Base-by-base conservation (phyloP, 1,284 basidiomycete genomes). In the Boletus mariae region DNA sequence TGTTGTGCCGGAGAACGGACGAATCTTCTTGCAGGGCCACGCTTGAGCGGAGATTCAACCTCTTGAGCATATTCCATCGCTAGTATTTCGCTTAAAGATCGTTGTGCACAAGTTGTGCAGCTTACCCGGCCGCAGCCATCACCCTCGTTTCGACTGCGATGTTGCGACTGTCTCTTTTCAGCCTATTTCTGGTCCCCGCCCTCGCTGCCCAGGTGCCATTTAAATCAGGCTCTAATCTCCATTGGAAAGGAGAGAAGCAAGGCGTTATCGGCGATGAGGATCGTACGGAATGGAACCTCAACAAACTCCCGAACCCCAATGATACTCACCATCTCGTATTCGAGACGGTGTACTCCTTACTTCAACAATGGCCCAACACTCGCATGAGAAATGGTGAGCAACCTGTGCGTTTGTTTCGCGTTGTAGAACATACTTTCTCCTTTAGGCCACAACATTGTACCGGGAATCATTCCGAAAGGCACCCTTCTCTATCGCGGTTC, bases 371-470 rank as follows among this genome's bases (percentile, higher is more conserved):
- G 41, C 41, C 41, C 2, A 43, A 43, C 9, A 44, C 42, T 1
- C 42, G 42, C 15, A 29, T 29, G 42, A 17, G 42, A 31, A 29
- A 44, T 29, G 42, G 26, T 44, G 12, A 44, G 42, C 26, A 12
- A 31, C 15, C 17, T 4, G 28, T 31, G 3, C 4, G 3, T 5
- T 26, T 26, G 0, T 37, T n/a, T 40, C 5, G 1, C 15, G 15
- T 25, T 45, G 17, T 13, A 1, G 0, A 37, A 31, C 10, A 34
- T 7, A 20, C 13, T 34, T 34, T 0, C 0, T 43, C 20, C 15
- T 5, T 4, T 5, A 75, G 76, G 78, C 1, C 78, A 79, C 53
- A 72, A 60, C 28, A 62, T 80, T 17, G 71, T 79, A n/a, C 73
- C 72, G 1, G 77, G 70, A 11, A 66, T 45, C 1, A 64, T 79